Conservation (phyloP, 371 early-diverging fungal genomes). For the Actinomortierella ambigua region DNA sequence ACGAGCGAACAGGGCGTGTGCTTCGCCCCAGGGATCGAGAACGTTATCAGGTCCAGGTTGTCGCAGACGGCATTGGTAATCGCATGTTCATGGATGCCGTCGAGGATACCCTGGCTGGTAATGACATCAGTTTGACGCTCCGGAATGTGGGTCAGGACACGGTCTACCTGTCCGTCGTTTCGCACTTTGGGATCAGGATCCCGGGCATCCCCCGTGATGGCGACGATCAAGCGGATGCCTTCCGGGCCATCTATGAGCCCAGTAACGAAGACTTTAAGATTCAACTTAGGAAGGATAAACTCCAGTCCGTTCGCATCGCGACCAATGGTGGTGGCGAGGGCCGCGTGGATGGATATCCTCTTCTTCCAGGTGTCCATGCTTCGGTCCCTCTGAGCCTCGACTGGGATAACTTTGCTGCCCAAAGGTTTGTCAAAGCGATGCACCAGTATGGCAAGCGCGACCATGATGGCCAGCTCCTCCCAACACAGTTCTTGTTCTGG, state of each 20-base stretch:
- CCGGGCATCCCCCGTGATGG: background rate
- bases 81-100: slow-evolving; percentile 40
- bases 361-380: too few relatives aligned
- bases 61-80: slow-evolving; percentile 24
- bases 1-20: too few relatives aligned
- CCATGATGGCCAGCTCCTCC: too few relatives aligned
- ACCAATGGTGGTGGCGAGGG: too few relatives aligned
- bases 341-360: too few relatives aligned
- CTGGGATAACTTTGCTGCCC: too few relatives aligned
- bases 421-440: too few relatives aligned
- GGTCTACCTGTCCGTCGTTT: slow-evolving; percentile 16
- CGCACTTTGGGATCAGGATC: slow-evolving; percentile 39
- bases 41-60: slow-evolving; percentile 15
- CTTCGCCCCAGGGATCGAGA: too few relatives aligned
- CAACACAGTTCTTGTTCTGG: too few relatives aligned
- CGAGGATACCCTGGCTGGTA: slow-evolving; percentile 37
- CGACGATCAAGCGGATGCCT: background rate
- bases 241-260: slow-evolving; percentile 1
- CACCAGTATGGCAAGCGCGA: too few relatives aligned
- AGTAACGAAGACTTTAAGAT: slow-evolving; percentile 31
- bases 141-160: slow-evolving; percentile 27
- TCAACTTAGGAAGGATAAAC: background rate
- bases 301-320: too few relatives aligned
- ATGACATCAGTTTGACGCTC: slow-evolving; percentile 33
- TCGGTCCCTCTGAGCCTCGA: too few relatives aligned